A percentile compares a stretch with the other conserved stretches of the same genome.
These are phyloP conservation scores for Candida adriatica DNA, from an alignment of 805 yeast species.

Conservation along the genomic window DNA sequence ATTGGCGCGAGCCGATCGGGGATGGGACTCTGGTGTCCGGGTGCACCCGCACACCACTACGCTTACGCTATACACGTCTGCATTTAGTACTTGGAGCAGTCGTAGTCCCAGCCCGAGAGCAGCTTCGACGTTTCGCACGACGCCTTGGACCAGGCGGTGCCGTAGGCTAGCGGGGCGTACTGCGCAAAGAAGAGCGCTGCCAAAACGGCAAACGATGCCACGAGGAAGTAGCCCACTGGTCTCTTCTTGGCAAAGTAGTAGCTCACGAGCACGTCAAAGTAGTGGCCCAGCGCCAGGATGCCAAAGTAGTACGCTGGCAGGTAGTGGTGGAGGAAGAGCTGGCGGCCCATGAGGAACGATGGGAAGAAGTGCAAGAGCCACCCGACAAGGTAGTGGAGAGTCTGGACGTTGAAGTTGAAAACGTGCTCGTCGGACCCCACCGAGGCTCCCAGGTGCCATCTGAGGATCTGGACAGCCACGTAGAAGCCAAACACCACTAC, in stretches of 20 bases:
- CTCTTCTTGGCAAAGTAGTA: constrained; percentile 38
- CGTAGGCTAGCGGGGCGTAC: constrained; percentile 74
- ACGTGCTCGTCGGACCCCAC: constrained; percentile 46
- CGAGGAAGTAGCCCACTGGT: constrained; percentile 33
- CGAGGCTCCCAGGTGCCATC: constrained; percentile 59
- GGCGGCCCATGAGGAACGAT: constrained; percentile 85
- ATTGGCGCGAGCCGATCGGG: no score
- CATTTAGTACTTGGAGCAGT: constrained; percentile 47
- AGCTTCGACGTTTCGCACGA: constrained; percentile 58
- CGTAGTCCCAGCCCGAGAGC: constrained; percentile 78
- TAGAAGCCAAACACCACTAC: constrained; percentile 45
- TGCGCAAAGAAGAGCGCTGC: constrained; percentile 49
- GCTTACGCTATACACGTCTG: not conserved
- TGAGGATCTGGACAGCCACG: constrained; percentile 35
- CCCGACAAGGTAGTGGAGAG: constrained; percentile 56
- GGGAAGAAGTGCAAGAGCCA: constrained; percentile 71
- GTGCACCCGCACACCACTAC: not conserved
- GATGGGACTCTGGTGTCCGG: not conserved
- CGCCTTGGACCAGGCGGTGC: constrained; percentile 66
- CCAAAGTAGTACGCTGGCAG: constrained; percentile 90
- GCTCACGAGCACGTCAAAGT: constrained; percentile 44
- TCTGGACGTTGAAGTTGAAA: constrained; percentile 58
- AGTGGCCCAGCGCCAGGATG: constrained; percentile 66
- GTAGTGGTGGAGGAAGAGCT: constrained; percentile 89
- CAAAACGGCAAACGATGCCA: constrained; percentile 41